phyloP scores from a whole-genome alignment of 2,329 filamentous ascomycete genomes.

The Colletotrichum tamarilloi region DNA sequence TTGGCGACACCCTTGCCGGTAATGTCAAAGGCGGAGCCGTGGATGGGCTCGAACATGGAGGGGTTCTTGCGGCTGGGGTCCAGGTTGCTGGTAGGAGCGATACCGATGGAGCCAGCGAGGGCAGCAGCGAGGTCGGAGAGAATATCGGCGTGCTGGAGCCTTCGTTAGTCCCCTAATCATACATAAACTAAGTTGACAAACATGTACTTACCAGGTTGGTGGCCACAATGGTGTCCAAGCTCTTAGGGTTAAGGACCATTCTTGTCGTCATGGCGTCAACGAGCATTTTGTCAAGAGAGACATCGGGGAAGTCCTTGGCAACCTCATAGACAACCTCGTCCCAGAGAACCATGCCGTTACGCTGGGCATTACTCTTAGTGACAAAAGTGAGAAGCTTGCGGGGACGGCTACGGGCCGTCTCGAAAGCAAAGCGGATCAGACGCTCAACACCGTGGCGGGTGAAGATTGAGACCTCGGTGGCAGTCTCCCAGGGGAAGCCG shows the following conservation, averaged over 20 bases:
- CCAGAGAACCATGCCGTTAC: constrained; percentile 77
- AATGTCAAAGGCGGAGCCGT: constrained; percentile 66
- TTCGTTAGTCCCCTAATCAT: neutral
- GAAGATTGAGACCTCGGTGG: constrained; percentile 73
- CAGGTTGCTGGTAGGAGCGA: constrained; percentile 73
- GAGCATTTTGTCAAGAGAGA: constrained; percentile 71
- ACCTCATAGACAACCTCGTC: constrained; percentile 69
- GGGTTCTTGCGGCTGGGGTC: constrained; percentile 65
- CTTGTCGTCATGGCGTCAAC: constrained; percentile 61
- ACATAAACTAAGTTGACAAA: too few species aligned
- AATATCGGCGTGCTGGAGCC: constrained; percentile 62
- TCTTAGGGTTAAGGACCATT: constrained; percentile 70
- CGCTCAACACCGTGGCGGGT: constrained; percentile 69
- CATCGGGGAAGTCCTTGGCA: constrained; percentile 67
- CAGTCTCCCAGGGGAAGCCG: constrained; percentile 66
- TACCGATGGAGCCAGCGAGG: constrained; percentile 75
- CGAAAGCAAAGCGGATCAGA: constrained; percentile 72
- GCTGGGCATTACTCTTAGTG: constrained; percentile 74
- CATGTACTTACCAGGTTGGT: constrained; percentile 61
- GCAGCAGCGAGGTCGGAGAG: constrained; percentile 75
- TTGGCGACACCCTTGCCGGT: constrained; percentile 64
- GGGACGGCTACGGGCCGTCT: constrained; percentile 62
- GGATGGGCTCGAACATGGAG: constrained; percentile 69
- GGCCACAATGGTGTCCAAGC: constrained; percentile 71
- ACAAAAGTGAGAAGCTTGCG: constrained; percentile 71